Evolutionary conservation across 257 asterid species (phyloP), one percentile per base, ranked within the genome.

Genomic region (Apocynum venetum): DNA sequence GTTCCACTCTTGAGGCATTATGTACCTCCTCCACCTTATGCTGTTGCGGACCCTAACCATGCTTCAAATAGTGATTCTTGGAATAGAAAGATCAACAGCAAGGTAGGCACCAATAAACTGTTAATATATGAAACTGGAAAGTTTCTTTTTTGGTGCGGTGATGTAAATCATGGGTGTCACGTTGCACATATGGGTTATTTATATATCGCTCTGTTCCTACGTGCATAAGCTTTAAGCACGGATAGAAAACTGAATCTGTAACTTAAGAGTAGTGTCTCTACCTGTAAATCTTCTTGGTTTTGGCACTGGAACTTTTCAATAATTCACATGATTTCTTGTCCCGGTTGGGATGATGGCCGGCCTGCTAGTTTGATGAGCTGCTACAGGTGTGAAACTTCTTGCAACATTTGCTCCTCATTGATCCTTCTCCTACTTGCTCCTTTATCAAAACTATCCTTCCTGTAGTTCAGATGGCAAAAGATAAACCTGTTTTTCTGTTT

Each of bases 1-100:
- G 98, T 88, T 70, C 99, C 98, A 36, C 89, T 95, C 61, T 87
- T 95, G 85, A 90, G 88, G 87, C 85, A 83, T 76, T 95, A 95
- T 82, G 97, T 79, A 71, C 94, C 97, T 57, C 4, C 36, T 8
- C 81, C 90, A 25, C 84, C 89, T 70, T 86, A 87, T 86, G 93
- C 69, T 81, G 91, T 81, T 79, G 76, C 80, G 59, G 96, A 93
- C 64, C 93, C 93, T 8, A 76, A 89, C 72, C 88, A 86, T 77
- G 92, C 92, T 43, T 75, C 86, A 79, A 90, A 79, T 78, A 88
- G 20, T 67, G 96, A 91, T 79, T 80, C 96, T 49, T 89, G 96
- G 94, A 90, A 85, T 77, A 59, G 88, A 46, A 88, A 93, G 81
- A 83, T 85, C 74, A 90, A 89, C 85, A 90, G 93, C 82, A 91